A percentile compares a stretch with the other conserved stretches of the same genome.
Conservation (phyloP, 2,329 filamentous ascomycete species). For the Podosphaera xanthii region DNA sequence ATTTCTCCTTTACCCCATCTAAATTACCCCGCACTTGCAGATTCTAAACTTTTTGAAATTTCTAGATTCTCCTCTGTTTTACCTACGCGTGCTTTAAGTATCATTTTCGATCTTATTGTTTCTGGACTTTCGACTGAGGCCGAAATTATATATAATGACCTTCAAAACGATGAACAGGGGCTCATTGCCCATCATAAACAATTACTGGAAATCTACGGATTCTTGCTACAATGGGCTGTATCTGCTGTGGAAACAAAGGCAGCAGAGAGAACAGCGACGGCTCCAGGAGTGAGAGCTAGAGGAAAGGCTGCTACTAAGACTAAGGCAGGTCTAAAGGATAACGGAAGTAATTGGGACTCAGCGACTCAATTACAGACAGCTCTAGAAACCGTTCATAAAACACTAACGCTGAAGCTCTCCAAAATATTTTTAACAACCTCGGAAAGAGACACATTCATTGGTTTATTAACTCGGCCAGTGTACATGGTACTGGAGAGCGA, state of each 20-base stretch:
- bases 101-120: constrained; percentile 74
- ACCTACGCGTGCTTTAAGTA: constrained; percentile 65
- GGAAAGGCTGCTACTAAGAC: constrained; percentile 46
- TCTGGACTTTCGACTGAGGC: constrained; percentile 71
- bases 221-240: constrained; percentile 85
- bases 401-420: constrained; percentile 73
- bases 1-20: constrained; percentile 22
- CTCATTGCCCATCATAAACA: constrained; percentile 70
- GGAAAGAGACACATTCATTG: constrained; percentile 85
- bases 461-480: constrained; percentile 73
- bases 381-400: constrained; percentile 86
- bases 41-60: constrained; percentile 38
- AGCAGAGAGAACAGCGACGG: constrained; percentile 61
- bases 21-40: constrained; percentile 20
- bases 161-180: constrained; percentile 81
- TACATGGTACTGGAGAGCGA: constrained; percentile 92
- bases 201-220: constrained; percentile 81
- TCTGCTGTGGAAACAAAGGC: constrained; percentile 86
- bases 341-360: constrained; percentile 72
- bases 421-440: constrained; percentile 92
- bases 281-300: constrained; percentile 46
- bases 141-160: constrained; percentile 62
- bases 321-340: constrained; percentile 38
- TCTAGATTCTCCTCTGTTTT: constrained; percentile 64
- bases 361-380: constrained; percentile 68